phyloP scores from a whole-genome alignment of 805 yeast species.

The Ogataea angusta region DNA sequence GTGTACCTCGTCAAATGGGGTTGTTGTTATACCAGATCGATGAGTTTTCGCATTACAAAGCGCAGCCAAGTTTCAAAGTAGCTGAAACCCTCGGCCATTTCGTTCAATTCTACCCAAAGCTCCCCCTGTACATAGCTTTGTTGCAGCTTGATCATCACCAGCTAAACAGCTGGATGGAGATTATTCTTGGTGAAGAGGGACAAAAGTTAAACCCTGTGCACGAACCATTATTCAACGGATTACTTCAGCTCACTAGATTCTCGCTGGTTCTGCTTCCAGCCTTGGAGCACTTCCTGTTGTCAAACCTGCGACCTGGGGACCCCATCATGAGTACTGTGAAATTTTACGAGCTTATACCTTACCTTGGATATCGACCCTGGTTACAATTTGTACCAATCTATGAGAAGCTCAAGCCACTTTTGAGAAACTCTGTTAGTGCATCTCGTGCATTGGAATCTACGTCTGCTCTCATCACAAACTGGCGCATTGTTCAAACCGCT shows the following conservation, averaged over 20 bases:
- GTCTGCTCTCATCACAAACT: conserved; percentile 10
- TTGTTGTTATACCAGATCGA: conserved; percentile 14
- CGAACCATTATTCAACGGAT: conserved; percentile 15
- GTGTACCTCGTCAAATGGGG: conserved; percentile 19
- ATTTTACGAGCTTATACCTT: conserved; percentile 19
- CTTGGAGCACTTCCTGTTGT: conserved; percentile 7
- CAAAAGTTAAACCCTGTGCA: conserved; percentile 5
- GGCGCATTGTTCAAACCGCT: conserved; percentile 8
- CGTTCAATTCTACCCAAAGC: conserved; percentile 8
- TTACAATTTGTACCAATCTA: conserved; percentile 12
- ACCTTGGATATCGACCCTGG: conserved; percentile 13
- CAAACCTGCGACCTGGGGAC: neutral
- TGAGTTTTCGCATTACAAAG: conserved; percentile 2
- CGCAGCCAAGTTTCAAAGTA: conserved; percentile 1
- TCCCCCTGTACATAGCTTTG: conserved; percentile 13
- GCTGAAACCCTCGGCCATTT: conserved; percentile 5
- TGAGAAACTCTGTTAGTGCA: conserved; percentile 1
- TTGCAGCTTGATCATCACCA: conserved; percentile 11
- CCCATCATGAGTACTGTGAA: conserved; percentile 9
- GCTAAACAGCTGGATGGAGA: conserved; percentile 18
- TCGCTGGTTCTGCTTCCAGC: conserved; percentile 6
- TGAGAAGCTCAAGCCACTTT: conserved; percentile 2
- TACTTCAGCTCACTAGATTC: conserved; percentile 11
- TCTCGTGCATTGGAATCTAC: conserved; percentile 7
- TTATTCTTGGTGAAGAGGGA: conserved; percentile 2